These are phyloP conservation scores for Geosmithia flava DNA, from an alignment of 2,329 filamentous ascomycete species.

Conservation along the genomic window DNA sequence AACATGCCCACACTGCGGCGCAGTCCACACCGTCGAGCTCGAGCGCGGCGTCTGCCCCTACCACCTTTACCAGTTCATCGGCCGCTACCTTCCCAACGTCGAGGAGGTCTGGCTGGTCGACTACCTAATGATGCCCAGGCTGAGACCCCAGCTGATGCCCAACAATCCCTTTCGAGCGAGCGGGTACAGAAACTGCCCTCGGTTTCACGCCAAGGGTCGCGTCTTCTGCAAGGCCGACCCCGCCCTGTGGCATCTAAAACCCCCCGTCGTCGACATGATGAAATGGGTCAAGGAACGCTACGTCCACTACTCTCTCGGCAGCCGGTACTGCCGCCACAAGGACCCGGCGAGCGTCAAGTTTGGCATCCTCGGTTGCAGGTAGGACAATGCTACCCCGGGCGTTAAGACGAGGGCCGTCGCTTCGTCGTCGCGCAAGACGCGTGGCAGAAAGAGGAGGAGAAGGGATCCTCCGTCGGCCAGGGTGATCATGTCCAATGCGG, in stretches of 20 bases:
- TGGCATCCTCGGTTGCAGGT: constrained; percentile 27
- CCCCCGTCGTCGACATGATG: constrained; percentile 19
- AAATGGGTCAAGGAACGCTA: constrained; percentile 26
- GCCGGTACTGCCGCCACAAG: constrained; percentile 16
- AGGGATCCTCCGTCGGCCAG: neutral
- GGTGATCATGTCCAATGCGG: too few relatives aligned
- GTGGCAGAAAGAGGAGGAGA: neutral
- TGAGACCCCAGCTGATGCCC: neutral
- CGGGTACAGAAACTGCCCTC: neutral
- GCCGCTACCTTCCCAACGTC: constrained; percentile 25
- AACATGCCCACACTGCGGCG: constrained; percentile 12
- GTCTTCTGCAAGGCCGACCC: constrained; percentile 10
- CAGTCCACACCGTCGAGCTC: constrained; percentile 8
- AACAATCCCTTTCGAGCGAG: neutral
- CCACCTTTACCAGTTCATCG: constrained; percentile 30
- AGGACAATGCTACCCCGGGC: constrained; percentile 7
- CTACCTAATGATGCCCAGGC: constrained; percentile 24
- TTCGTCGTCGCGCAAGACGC: neutral
- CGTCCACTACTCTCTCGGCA: constrained; percentile 20
- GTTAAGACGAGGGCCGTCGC: too few relatives aligned
- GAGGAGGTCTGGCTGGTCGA: constrained; percentile 32
- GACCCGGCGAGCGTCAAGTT: constrained; percentile 25
- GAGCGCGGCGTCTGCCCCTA: constrained; percentile 14
- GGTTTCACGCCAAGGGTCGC: neutral
- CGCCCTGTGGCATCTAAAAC: constrained; percentile 20